These are phyloP conservation scores for Trypanosoma brucei DNA, from an alignment of 208 protist genomes.

Conservation along the genomic window DNA sequence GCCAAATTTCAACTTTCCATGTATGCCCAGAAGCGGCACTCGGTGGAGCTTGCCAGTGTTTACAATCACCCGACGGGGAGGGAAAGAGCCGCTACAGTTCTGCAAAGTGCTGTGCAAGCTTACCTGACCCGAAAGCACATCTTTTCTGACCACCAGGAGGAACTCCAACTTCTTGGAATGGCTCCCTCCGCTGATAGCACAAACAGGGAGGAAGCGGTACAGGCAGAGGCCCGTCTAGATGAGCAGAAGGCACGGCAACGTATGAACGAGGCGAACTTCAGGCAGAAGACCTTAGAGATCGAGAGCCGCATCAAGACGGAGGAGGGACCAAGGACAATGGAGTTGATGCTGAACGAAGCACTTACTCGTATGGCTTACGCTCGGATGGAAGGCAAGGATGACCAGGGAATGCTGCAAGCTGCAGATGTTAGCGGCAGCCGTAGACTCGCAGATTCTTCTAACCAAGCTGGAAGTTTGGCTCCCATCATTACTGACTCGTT, in stretches of 20 bases:
- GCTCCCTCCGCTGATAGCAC: slow-evolving; percentile 26
- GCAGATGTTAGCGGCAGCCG: slow-evolving; percentile 84
- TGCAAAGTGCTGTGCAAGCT: slow-evolving; percentile 87
- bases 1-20: slow-evolving; percentile 89
- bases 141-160: slow-evolving; percentile 55
- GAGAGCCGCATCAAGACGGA: slow-evolving; percentile 73
- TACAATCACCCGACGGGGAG: slow-evolving; percentile 65
- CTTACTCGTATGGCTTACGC: slow-evolving; percentile 90
- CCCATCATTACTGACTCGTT: too few relatives aligned
- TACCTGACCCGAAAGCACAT: slow-evolving; percentile 83
- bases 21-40: slow-evolving; percentile 81
- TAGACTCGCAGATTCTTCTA: slow-evolving; percentile 38
- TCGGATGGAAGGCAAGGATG: slow-evolving; percentile 74
- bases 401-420: slow-evolving; percentile 59
- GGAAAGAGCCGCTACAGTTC: slow-evolving; percentile 78
- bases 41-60: slow-evolving; percentile 35
- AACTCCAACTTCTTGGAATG: slow-evolving; percentile 90
- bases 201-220: slow-evolving; percentile 28
- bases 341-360: slow-evolving; percentile 91
- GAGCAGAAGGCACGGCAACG: slow-evolving; percentile 83
- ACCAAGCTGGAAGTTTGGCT: background rate
- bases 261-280: slow-evolving; percentile 86
- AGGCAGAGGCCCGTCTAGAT: slow-evolving; percentile 34
- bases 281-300: slow-evolving; percentile 72
- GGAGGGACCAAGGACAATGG: slow-evolving; percentile 91